A percentile compares a stretch with the other conserved stretches of the same genome.
These are phyloP conservation scores for Lycium ferocissimum DNA, from an alignment of 257 asterid genomes.

Conservation along the genomic window DNA sequence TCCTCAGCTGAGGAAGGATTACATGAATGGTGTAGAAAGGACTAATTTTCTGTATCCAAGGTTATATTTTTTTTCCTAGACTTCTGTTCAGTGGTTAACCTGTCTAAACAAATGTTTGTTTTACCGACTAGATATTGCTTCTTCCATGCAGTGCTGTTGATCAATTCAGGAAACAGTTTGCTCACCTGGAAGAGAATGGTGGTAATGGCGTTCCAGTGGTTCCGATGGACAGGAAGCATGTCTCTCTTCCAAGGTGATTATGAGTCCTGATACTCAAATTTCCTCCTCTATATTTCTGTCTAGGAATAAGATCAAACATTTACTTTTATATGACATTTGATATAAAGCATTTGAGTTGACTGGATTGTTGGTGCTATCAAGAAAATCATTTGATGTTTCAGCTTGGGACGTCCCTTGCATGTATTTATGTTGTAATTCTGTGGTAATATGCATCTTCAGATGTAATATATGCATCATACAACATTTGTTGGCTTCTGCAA, in stretches of 20 bases:
- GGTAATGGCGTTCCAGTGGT: constrained; percentile 59
- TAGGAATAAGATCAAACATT: constrained; percentile 11
- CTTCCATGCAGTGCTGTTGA: constrained; percentile 68
- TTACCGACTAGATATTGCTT: constrained; percentile 31
- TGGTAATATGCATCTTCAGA: background rate
- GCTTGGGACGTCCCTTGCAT: background rate
- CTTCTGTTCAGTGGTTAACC: background rate
- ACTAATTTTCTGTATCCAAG: constrained; percentile 80
- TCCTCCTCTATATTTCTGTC: background rate
- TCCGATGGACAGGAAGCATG: constrained; percentile 79
- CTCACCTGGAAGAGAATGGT: constrained; percentile 77
- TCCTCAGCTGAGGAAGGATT: constrained; percentile 85
- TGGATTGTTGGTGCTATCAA: background rate
- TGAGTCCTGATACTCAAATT: background rate
- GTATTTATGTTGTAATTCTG: background rate
- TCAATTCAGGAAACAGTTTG: constrained; percentile 74
- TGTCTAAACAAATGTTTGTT: constrained; percentile 1
- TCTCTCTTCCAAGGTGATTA: constrained; percentile 80
- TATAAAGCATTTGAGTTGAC: background rate
- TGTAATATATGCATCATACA: constrained; percentile 2
- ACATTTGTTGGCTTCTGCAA: background rate
- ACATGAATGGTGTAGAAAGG: constrained; percentile 70
- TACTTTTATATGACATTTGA: background rate
- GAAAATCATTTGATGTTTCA: background rate
- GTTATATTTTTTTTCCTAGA: constrained; percentile 40